A percentile compares a stretch with the other conserved stretches of the same genome.
phyloP scores from a whole-genome alignment of 768 basidiomycete genomes.

The Suillus decipiens region DNA sequence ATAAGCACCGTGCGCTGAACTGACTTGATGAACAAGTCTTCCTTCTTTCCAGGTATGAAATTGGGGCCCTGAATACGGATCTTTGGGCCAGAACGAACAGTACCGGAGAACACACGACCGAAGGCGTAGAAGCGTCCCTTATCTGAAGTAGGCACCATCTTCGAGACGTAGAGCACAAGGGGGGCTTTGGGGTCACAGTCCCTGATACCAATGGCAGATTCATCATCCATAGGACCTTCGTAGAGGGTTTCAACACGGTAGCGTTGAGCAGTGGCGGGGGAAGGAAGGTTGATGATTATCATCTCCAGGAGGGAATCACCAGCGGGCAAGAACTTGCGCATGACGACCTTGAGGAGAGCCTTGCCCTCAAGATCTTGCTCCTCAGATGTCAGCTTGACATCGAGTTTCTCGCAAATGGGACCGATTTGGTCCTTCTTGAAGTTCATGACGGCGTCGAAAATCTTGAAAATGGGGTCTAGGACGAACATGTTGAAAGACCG shows the following conservation, averaged over 20 bases:
- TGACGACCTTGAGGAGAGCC: constrained; percentile 92
- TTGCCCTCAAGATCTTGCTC: constrained; percentile 97
- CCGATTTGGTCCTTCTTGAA: constrained; percentile 91
- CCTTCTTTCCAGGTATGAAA: constrained; percentile 98
- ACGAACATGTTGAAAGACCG: constrained; percentile 99
- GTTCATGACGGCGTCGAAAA: constrained; percentile 99
- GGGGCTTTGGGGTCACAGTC: constrained; percentile 97
- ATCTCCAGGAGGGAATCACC: constrained; percentile 99
- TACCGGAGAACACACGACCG: constrained; percentile 99
- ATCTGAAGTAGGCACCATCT: constrained; percentile 99
- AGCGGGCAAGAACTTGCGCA: constrained; percentile 99
- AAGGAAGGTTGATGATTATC: constrained; percentile 99
- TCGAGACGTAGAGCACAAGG: constrained; percentile 97
- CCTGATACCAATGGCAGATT: constrained; percentile 97
- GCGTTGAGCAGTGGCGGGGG: constrained; percentile 93
- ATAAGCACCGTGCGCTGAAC: constrained; percentile 99
- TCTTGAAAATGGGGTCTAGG: constrained; percentile 97
- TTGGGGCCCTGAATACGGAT: constrained; percentile 99
- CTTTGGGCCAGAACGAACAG: constrained; percentile 95
- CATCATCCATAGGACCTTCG: constrained; percentile 99
- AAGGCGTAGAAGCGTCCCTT: constrained; percentile 99
- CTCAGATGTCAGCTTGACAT: constrained; percentile 82
- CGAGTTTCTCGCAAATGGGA: constrained; percentile 94
- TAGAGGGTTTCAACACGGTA: constrained; percentile 99
- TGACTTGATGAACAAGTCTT: constrained; percentile 96